Evolutionary conservation across 495 filamentous ascomycete genomes (phyloP).

Genomic region (Podospora comata): DNA sequence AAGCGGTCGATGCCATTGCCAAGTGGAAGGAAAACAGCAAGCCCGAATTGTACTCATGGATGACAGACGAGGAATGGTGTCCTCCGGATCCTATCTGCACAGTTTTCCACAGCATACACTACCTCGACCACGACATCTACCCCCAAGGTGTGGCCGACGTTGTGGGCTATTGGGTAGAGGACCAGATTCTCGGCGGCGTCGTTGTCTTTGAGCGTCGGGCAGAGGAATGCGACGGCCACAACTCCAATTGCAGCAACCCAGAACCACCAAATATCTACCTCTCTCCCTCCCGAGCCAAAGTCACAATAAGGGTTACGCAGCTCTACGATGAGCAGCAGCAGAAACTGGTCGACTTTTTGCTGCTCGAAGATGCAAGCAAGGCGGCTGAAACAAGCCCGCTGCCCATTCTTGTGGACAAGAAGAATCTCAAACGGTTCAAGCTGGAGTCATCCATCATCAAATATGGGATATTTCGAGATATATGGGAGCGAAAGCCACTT

Average conservation of each 20-base stretch:
- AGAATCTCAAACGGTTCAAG: constrained; percentile 23
- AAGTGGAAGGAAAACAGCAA: constrained; percentile 13
- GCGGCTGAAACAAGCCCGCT: constrained; percentile 15
- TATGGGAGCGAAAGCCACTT: constrained; percentile 25
- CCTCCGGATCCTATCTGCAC: constrained; percentile 13
- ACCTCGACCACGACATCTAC: constrained; percentile 29
- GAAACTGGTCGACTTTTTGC: constrained; percentile 24
- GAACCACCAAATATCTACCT: constrained; percentile 22
- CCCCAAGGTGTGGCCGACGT: constrained; percentile 31
- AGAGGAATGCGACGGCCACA: constrained; percentile 5
- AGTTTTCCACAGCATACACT: constrained; percentile 27
- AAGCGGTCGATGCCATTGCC: constrained; percentile 14
- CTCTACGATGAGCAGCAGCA: constrained; percentile 27
- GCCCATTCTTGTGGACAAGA: constrained; percentile 18
- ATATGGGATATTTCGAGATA: constrained; percentile 23
- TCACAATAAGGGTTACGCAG: constrained; percentile 21
- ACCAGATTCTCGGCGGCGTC: constrained; percentile 32
- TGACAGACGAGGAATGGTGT: background rate
- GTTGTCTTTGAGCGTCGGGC: constrained; percentile 31
- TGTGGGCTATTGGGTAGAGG: constrained; percentile 38
- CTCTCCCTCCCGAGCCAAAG: constrained; percentile 17
- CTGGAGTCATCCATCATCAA: constrained; percentile 15
- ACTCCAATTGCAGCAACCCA: background rate
- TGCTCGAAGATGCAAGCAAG: constrained; percentile 1
- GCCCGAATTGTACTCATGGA: background rate